These are phyloP conservation scores for Talaromyces sp. DNA, from an alignment of 2,329 filamentous ascomycete genomes.

Conservation along the genomic window DNA sequence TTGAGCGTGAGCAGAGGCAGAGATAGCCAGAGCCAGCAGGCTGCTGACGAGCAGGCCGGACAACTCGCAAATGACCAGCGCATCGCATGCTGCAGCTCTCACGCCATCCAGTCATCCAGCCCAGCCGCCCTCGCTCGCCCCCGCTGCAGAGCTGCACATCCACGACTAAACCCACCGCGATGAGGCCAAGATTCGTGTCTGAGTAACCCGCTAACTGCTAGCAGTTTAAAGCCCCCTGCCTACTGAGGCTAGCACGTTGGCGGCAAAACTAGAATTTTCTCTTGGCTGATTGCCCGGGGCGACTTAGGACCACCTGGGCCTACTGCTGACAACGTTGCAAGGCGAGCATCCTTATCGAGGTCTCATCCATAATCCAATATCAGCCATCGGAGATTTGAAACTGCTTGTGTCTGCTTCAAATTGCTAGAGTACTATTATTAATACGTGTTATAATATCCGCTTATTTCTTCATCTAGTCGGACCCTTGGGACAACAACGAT, in stretches of 20 bases:
- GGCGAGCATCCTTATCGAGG: neutral
- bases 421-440: neutral
- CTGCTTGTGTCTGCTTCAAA: neutral
- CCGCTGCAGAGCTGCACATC: neutral
- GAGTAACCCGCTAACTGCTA: neutral
- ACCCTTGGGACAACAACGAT: neutral
- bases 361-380: neutral
- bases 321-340: neutral
- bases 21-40: neutral
- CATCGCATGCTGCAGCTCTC: constrained; percentile 11
- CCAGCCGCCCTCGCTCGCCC: neutral
- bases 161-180: neutral
- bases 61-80: constrained; percentile 13
- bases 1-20: constrained; percentile 2
- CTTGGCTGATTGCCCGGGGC: neutral
- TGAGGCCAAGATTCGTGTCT: neutral
- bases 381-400: neutral
- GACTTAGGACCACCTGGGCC: neutral
- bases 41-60: neutral
- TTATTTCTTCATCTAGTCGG: too few relatives aligned
- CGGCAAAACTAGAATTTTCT: neutral
- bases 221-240: neutral
- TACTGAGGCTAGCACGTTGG: neutral
- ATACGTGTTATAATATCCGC: too few relatives aligned
- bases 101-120: neutral